A percentile compares a stretch with the other conserved stretches of the same genome.
Conservation (phyloP, 2,329 filamentous ascomycete genomes). For the Clarireedia monteithiana region DNA sequence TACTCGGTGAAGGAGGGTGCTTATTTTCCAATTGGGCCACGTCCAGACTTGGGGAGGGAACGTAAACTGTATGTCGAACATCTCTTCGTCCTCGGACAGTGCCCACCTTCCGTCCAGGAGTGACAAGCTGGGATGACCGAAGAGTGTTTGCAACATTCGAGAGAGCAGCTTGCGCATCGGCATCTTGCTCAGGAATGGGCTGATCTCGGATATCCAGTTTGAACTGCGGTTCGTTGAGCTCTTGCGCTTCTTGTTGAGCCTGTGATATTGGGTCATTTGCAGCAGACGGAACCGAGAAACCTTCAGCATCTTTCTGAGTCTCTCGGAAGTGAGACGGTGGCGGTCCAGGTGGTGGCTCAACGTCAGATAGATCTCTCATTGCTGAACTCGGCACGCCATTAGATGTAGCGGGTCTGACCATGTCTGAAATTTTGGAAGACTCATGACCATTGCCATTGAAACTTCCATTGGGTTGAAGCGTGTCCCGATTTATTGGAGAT, state of each 20-base stretch:
- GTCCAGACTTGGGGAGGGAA: slow-evolving; percentile 42
- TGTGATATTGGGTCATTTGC: slow-evolving; percentile 61
- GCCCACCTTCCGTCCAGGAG: slow-evolving; percentile 61
- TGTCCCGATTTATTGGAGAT: slow-evolving; percentile 35
- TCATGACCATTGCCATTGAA: slow-evolving; percentile 19
- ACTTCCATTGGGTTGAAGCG: slow-evolving; percentile 22
- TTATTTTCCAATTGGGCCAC: slow-evolving; percentile 17
- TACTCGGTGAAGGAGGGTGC: slow-evolving; percentile 29
- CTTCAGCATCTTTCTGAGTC: slow-evolving; percentile 61
- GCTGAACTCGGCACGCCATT: slow-evolving; percentile 36
- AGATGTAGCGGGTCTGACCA: slow-evolving; percentile 3
- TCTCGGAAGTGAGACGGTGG: slow-evolving; percentile 32
- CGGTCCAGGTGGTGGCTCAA: slow-evolving; percentile 43
- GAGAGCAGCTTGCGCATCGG: slow-evolving; percentile 65
- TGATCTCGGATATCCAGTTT: slow-evolving; percentile 75
- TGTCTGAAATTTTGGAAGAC: slow-evolving; percentile 18
- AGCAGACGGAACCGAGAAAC: slow-evolving; percentile 63
- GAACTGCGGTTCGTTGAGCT: slow-evolving; percentile 57
- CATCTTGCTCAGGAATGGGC: slow-evolving; percentile 71
- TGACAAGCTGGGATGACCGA: slow-evolving; percentile 48
- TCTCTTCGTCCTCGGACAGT: slow-evolving; percentile 85
- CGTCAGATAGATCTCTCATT: slow-evolving; percentile 40
- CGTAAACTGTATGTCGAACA: slow-evolving; percentile 83
- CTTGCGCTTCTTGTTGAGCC: slow-evolving; percentile 56
- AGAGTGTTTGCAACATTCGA: slow-evolving; percentile 70